phyloP scores from a whole-genome alignment of 148 eudicot genomes.

The Camellia japonica region DNA sequence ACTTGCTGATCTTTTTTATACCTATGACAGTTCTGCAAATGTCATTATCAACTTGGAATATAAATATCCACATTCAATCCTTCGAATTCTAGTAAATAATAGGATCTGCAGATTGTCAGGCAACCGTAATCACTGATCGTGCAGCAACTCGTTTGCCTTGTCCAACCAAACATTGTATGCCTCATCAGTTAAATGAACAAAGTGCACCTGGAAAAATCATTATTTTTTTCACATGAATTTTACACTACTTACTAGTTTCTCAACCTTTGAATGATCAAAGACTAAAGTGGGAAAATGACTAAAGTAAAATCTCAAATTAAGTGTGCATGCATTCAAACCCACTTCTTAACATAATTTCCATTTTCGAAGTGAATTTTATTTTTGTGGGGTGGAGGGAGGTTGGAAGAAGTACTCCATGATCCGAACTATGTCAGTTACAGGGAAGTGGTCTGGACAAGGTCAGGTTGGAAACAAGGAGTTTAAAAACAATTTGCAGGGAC shows the following conservation, averaged over 20 bases:
- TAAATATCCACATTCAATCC: too few relatives aligned
- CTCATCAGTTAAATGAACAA: conserved; percentile 75
- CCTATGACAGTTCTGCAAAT: not conserved
- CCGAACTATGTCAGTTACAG: too few relatives aligned
- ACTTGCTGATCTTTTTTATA: not conserved
- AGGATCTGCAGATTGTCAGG: too few relatives aligned
- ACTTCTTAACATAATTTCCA: too few relatives aligned
- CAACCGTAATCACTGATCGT: too few relatives aligned
- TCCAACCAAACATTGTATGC: conserved; percentile 68
- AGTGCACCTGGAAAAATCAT: conserved; percentile 61
- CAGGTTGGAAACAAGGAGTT: too few relatives aligned
- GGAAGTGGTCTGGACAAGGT: too few relatives aligned
- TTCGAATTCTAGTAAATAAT: not conserved
- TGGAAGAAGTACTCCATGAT: too few relatives aligned
- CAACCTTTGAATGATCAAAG: not conserved
- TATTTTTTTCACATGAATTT: not conserved
- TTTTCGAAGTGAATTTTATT: too few relatives aligned
- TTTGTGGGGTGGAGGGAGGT: too few relatives aligned
- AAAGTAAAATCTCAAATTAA: not conserved
- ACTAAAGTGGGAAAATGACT: not conserved
- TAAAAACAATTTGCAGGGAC: not conserved
- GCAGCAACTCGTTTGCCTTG: conserved; percentile 42
- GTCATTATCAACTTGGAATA: not conserved
- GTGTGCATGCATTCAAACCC: not conserved
- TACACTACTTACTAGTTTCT: not conserved